Percentiles rank a stretch among this genome's conserved stretches.
phyloP scores from a whole-genome alignment of 2,329 filamentous ascomycete species.

The Leptographium flavum region DNA sequence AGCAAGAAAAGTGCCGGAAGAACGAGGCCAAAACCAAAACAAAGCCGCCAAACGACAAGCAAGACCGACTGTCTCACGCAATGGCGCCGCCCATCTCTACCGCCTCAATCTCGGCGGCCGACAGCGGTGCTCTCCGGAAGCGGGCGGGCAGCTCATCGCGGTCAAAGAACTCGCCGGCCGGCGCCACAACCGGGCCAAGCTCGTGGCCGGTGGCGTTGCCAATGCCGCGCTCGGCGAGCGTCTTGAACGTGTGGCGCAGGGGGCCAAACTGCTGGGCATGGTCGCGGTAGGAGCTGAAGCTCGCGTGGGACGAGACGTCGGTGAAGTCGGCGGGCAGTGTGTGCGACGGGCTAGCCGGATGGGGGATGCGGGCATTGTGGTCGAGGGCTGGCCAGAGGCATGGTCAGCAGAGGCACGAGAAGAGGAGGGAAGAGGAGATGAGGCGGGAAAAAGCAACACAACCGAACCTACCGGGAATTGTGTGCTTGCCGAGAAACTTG shows the following conservation, averaged over 20 bases:
- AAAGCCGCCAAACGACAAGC: background rate
- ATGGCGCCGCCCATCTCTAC: conserved; percentile 83
- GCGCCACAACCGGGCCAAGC: conserved; percentile 58
- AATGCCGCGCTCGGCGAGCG: conserved; percentile 22
- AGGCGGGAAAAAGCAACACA: background rate
- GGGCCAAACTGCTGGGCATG: conserved; percentile 68
- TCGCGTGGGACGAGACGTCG: conserved; percentile 33
- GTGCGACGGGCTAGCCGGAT: conserved; percentile 56
- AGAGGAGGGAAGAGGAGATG: background rate
- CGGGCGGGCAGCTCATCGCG: conserved; percentile 72
- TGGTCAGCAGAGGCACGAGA: background rate
- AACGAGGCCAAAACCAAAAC: background rate
- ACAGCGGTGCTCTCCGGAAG: conserved; percentile 65
- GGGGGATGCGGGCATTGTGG: conserved; percentile 52
- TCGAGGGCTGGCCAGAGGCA: conserved; percentile 39
- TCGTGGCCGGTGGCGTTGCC: conserved; percentile 53
- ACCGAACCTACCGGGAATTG: conserved; percentile 36
- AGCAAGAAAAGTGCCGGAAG: background rate
- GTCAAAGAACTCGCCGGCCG: conserved; percentile 71
- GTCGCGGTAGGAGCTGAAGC: conserved; percentile 65
- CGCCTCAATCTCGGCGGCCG: conserved; percentile 79
- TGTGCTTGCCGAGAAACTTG: conserved; percentile 46
- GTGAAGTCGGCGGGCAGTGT: conserved; percentile 43
- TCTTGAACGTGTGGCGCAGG: conserved; percentile 43
- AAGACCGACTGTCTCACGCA: conserved; percentile 21